Evolutionary conservation across 2,329 filamentous ascomycete genomes (phyloP).

Genomic region (Talaromyces sp.): DNA sequence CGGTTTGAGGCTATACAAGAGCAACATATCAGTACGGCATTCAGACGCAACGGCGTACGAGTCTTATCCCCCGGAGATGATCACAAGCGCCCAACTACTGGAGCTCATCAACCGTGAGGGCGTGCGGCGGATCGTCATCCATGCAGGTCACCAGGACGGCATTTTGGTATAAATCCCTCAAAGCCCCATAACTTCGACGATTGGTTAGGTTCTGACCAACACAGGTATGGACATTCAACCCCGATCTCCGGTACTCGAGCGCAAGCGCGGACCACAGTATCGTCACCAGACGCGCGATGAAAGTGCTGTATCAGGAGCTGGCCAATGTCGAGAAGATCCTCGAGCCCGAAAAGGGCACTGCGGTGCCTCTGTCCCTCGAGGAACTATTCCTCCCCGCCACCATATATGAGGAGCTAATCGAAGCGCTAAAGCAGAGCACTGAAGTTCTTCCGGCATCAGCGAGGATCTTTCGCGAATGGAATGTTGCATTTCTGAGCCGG

Average conservation of each 20-base stretch:
- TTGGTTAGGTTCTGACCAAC: neutral
- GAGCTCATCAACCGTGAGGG: constrained; percentile 51
- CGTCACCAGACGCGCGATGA: constrained; percentile 47
- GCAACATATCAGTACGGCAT: constrained; percentile 31
- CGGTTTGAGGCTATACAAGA: constrained; percentile 48
- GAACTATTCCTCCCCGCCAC: constrained; percentile 38
- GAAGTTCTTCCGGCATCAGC: constrained; percentile 44
- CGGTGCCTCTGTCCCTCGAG: constrained; percentile 41
- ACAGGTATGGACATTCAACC: constrained; percentile 56
- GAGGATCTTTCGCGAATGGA: constrained; percentile 49
- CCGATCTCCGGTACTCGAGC: constrained; percentile 52
- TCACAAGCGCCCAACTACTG: constrained; percentile 51
- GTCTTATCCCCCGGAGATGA: constrained; percentile 27
- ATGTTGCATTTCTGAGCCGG: constrained; percentile 47
- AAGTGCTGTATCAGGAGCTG: constrained; percentile 47
- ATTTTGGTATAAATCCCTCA: constrained; percentile 28
- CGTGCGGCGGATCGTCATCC: constrained; percentile 50
- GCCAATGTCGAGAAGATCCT: constrained; percentile 29
- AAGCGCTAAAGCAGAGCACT: constrained; percentile 35
- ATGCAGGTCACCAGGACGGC: constrained; percentile 27
- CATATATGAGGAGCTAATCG: constrained; percentile 33
- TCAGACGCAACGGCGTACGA: constrained; percentile 21
- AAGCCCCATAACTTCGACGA: neutral
- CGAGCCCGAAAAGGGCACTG: constrained; percentile 28
- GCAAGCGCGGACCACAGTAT: constrained; percentile 26